Base-by-base conservation (phyloP, 2,329 filamentous ascomycete genomes). In the Aspergillus quadricinctus region DNA sequence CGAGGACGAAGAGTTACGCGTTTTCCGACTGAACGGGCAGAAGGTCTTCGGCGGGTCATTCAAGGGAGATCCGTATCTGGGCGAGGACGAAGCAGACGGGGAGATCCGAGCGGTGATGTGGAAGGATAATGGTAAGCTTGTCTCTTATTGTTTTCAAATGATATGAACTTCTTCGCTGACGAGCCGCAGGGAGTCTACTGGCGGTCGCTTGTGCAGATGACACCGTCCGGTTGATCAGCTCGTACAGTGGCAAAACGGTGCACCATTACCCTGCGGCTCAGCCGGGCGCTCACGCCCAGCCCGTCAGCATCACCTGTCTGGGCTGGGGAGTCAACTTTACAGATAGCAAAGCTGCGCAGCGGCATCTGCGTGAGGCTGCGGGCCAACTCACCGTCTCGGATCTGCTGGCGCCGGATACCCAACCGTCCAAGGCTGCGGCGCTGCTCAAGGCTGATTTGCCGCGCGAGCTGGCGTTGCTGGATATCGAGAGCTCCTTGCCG, bases 191-290 rank as follows among this genome's bases (percentile, higher is more conserved):
- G 25, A 88, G 90, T 60, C 85, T 90, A 45, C 81, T 97, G 54
- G 91, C 91, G 14, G 84, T 94, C 14, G 90, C 86, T 48, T 96
- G 90, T 86, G 90, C 84, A 63, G 90, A 96, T 76, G 89, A 89
- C 28, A 83, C 83, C 6, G 84, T 94, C 21, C 86, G 90, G 56
- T 76, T 96, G 37, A 83, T 93, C 70, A 89, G 88, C 58, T 77
- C 91, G 23, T 91, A 94, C 71, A 92, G 85, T 64, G 89, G 86
- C 71, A 96, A 93, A 74, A 84, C 88, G 11, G 85, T 92, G 21
- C 88, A 94, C 70, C 84, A 88, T 66, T 87, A 90, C 66, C 66
- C 73, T 64, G 66, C 65, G 4, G 65, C 66, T 40, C 58, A 66
- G 48, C 55, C 52, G 8, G 61, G 61, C 10, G 58, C 53, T 27